Conservation (phyloP, 371 early-diverging fungal genomes). For the Umbelopsis sp. region DNA sequence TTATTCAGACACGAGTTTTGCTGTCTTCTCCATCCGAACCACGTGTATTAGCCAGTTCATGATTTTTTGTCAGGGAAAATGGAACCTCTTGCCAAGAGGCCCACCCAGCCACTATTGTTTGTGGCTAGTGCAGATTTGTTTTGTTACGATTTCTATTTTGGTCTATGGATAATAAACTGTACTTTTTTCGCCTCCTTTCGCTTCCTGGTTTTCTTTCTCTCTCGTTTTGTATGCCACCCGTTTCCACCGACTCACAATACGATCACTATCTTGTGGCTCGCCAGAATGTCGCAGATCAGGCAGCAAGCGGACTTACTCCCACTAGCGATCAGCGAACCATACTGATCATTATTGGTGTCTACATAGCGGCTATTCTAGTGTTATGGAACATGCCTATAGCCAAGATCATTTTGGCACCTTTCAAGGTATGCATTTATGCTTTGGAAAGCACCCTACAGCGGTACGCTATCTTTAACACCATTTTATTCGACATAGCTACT, state of each 20-base stretch:
- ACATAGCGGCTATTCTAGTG: constrained; percentile 70
- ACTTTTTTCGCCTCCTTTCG: not conserved
- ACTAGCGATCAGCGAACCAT: constrained; percentile 69
- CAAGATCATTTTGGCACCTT: constrained; percentile 86
- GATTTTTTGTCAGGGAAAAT: not conserved
- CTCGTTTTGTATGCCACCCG: constrained; percentile 17
- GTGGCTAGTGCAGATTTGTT: constrained; percentile 17
- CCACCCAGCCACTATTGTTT: not conserved
- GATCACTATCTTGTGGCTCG: constrained; percentile 44
- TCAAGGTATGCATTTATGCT: constrained; percentile 64
- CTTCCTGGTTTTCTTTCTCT: not conserved
- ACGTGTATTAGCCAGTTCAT: no score
- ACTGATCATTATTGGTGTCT: constrained; percentile 73
- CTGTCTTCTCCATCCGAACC: no score
- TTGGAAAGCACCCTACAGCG: not conserved
- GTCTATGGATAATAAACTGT: not conserved
- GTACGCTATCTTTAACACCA: no score
- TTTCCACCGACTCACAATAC: constrained; percentile 22
- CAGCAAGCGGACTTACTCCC: constrained; percentile 53
- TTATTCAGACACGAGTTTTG: no score
- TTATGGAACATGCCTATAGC: constrained; percentile 89
- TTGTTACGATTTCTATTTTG: constrained; percentile 3
- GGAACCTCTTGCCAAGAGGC: not conserved
- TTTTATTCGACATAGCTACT: constrained; percentile 50
- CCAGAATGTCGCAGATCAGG: constrained; percentile 41